These are phyloP conservation scores for Paramecium caudatum DNA, from an alignment of 73 alveolate genomes.

Conservation along the genomic window DNA sequence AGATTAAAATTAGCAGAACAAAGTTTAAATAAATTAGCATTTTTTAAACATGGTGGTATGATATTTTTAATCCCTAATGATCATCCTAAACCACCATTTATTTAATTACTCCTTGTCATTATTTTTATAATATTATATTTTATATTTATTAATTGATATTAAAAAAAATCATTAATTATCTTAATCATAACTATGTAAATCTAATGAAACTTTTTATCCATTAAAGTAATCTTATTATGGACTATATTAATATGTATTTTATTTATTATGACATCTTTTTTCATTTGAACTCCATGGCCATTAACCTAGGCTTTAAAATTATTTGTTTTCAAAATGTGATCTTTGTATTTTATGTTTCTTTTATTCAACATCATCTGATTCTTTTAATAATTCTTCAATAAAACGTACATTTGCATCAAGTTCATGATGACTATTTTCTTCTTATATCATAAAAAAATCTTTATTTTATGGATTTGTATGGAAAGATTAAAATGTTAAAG, in stretches of 20 bases:
- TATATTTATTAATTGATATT: neutral
- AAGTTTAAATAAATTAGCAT: neutral
- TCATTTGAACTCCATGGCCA: slow-evolving; percentile 47
- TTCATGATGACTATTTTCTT: slow-evolving; percentile 73
- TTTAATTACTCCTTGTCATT: neutral
- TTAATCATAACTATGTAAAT: slow-evolving; percentile 34
- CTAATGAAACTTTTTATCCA: slow-evolving; percentile 25
- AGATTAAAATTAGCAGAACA: slow-evolving; percentile 6
- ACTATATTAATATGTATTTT: slow-evolving; percentile 55
- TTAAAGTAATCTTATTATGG: neutral
- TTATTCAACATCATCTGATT: slow-evolving; percentile 57
- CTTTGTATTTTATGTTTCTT: slow-evolving; percentile 2
- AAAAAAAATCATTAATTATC: slow-evolving; percentile 5
- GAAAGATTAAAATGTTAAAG: slow-evolving; percentile 66
- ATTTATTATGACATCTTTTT: slow-evolving; percentile 17
- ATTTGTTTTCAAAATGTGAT: neutral
- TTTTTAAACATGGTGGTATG: slow-evolving; percentile 48
- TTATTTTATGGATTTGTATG: slow-evolving; percentile 70
- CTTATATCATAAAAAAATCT: slow-evolving; percentile 68
- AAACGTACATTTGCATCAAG: slow-evolving; percentile 72
- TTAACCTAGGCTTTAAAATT: slow-evolving; percentile 41
- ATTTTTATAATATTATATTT: neutral
- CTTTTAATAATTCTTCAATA: slow-evolving; percentile 74
- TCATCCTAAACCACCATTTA: neutral
- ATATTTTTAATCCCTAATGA: slow-evolving; percentile 12